These are phyloP conservation scores for Exophiala mesophila DNA, from an alignment of 2,329 filamentous ascomycete genomes.

Conservation along the genomic window DNA sequence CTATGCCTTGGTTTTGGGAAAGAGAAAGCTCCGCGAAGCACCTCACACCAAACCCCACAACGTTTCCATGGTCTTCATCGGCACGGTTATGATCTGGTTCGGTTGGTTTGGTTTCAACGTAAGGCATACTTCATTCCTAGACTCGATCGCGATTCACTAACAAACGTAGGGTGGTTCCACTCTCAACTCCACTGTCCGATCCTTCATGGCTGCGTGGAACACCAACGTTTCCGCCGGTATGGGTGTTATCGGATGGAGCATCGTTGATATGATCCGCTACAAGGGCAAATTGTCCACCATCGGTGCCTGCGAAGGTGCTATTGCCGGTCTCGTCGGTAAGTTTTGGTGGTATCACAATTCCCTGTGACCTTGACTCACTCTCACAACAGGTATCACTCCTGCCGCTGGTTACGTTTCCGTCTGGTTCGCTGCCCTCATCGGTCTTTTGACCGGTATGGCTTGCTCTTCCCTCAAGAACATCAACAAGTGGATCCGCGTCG, in stretches of 20 bases:
- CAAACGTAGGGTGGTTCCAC: constrained; percentile 49
- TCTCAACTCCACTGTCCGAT: constrained; percentile 49
- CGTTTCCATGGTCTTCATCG: constrained; percentile 67
- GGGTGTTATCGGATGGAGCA: constrained; percentile 51
- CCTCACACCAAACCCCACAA: constrained; percentile 60
- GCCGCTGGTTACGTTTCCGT: constrained; percentile 50
- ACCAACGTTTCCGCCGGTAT: constrained; percentile 53
- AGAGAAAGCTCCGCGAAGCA: constrained; percentile 56
- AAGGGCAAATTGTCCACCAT: constrained; percentile 52
- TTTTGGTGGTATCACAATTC: neutral
- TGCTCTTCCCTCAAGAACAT: constrained; percentile 48
- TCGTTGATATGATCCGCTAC: constrained; percentile 50
- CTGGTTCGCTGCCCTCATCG: constrained; percentile 52
- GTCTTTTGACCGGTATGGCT: constrained; percentile 49
- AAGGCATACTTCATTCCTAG: too few relatives aligned
- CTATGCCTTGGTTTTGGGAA: constrained; percentile 67
- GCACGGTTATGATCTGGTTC: constrained; percentile 50
- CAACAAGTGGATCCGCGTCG: constrained; percentile 50
- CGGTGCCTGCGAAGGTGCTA: constrained; percentile 54
- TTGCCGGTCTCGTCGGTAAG: constrained; percentile 50
- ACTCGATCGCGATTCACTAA: too few relatives aligned
- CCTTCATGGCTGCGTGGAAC: constrained; percentile 54
- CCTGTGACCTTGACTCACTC: neutral
- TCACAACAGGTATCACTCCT: constrained; percentile 48
- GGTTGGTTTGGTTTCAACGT: constrained; percentile 56